Percentiles rank a stretch among this genome's conserved stretches.
phyloP scores from a whole-genome alignment of 352 stramenopile genomes.

The Aphanomyces astaci region DNA sequence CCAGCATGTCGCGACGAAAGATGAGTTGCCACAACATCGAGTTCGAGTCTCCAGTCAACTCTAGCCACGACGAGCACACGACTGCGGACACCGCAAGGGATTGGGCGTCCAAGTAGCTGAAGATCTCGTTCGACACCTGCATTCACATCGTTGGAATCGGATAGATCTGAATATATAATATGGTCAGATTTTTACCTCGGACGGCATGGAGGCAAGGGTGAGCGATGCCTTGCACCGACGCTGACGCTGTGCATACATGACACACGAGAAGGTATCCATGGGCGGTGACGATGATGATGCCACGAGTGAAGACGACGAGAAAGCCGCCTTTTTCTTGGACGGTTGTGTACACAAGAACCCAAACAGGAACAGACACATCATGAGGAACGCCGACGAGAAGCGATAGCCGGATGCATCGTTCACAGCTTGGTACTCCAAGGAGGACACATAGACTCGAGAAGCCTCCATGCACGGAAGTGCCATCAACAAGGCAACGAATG shows the following conservation, averaged over 20 bases:
- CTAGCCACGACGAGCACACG: conserved; percentile 38
- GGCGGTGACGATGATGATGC: background rate
- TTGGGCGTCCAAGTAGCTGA: conserved; percentile 41
- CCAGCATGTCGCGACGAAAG: conserved; percentile 47
- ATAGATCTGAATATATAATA: too few relatives aligned
- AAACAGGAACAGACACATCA: conserved; percentile 23
- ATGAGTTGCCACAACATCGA: conserved; percentile 43
- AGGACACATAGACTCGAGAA: background rate
- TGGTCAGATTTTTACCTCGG: too few relatives aligned
- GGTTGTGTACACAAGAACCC: conserved; percentile 19
- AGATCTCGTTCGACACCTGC: conserved; percentile 41
- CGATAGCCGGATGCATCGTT: background rate
- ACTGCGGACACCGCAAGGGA: conserved; percentile 39
- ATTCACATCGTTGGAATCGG: background rate
- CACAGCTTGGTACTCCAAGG: background rate
- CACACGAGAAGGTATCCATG: background rate
- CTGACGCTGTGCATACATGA: background rate
- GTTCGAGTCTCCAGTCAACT: conserved; percentile 29
- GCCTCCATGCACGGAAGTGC: background rate
- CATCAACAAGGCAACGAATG: background rate
- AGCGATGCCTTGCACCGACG: too few relatives aligned
- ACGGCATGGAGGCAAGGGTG: background rate
- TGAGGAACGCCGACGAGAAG: conserved; percentile 18
- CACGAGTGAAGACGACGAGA: background rate
- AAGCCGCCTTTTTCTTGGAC: background rate